These are phyloP conservation scores for Raddia distichophylla DNA, from an alignment of 176 grass and related monocot genomes.

Conservation along the genomic window DNA sequence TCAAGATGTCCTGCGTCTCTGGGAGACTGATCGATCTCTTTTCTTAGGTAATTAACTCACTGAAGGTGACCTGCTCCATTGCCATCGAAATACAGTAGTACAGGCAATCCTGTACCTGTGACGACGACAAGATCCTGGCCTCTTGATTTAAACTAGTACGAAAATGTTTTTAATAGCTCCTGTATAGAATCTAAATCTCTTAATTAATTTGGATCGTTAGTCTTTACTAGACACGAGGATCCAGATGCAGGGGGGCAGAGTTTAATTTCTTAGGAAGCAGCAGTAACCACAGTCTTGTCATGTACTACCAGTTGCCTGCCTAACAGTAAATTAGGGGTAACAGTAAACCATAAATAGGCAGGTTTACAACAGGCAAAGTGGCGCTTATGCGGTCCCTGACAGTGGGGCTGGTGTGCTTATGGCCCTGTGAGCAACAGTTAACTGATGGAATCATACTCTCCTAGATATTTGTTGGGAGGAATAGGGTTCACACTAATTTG, in stretches of 20 bases:
- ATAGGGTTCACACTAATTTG: background rate
- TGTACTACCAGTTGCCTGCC: background rate
- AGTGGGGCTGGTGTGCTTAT: background rate
- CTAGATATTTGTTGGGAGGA: constrained; percentile 19
- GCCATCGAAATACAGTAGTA: constrained; percentile 3
- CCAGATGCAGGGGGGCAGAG: constrained; percentile 13
- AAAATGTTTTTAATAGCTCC: background rate
- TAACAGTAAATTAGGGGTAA: background rate
- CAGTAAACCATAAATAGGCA: background rate
- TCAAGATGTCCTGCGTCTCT: background rate
- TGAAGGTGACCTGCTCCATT: background rate
- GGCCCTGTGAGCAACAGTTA: constrained; percentile 2
- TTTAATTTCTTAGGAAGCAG: background rate
- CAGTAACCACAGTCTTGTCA: background rate
- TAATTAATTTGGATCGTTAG: constrained; percentile 1
- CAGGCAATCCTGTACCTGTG: background rate
- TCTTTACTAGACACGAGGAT: constrained; percentile 25
- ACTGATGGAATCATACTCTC: background rate
- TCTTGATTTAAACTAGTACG: constrained; percentile 37
- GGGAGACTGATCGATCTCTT: constrained; percentile 11
- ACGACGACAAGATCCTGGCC: constrained; percentile 40
- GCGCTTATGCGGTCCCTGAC: background rate
- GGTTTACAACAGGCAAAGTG: background rate
- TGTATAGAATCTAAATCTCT: constrained; percentile 18
- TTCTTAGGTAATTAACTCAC: background rate